A percentile compares a stretch with the other conserved stretches of the same genome.
Conservation (phyloP, 176 grass and related monocot genomes). For the Musa beccarii region DNA sequence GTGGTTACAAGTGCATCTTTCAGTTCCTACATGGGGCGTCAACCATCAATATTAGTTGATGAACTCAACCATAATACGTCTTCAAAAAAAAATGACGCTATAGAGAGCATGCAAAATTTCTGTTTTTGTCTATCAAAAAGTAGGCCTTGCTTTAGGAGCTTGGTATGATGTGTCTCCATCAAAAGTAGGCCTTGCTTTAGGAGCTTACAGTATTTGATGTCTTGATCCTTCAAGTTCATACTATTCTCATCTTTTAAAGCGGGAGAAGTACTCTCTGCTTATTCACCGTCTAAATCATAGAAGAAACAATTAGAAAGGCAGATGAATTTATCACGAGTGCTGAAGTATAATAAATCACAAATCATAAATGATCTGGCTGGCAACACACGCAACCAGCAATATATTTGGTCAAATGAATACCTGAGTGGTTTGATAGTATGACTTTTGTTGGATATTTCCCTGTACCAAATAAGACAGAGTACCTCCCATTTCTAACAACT, state of each 20-base stretch:
- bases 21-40: slow-evolving; percentile 47
- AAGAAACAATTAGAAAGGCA: background rate
- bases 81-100: background rate
- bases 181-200: background rate
- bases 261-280: background rate
- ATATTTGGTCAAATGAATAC: background rate
- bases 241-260: background rate
- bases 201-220: slow-evolving; percentile 22
- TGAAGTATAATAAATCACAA: background rate
- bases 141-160: slow-evolving; percentile 22
- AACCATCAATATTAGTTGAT: background rate
- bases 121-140: slow-evolving; percentile 54
- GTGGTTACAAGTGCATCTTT: slow-evolving; percentile 43
- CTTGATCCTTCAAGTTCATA: slow-evolving; percentile 19
- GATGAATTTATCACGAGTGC: background rate
- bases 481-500: slow-evolving; percentile 30
- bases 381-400: background rate
- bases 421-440: background rate
- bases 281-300: slow-evolving; percentile 1
- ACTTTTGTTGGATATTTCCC: background rate
- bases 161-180: slow-evolving; percentile 19
- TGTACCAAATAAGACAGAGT: slow-evolving; percentile 14
- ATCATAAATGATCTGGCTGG: background rate
- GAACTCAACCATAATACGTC: background rate
- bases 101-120: slow-evolving; percentile 47